phyloP scores from a whole-genome alignment of 1,284 basidiomycete genomes.

The Ceratobasidium sp. region DNA sequence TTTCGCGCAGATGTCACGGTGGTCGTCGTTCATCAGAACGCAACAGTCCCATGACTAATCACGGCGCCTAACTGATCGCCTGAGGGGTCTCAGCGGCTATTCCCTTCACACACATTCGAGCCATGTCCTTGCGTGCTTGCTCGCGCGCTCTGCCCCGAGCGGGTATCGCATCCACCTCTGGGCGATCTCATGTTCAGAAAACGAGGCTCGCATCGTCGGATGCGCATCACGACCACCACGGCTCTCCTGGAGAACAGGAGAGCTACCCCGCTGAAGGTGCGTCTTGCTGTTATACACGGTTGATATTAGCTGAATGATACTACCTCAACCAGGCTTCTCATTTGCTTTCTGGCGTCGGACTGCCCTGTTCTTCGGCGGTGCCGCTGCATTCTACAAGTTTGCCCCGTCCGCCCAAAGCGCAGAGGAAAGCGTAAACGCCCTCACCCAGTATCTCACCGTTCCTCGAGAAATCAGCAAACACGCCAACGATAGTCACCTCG shows the following conservation, averaged over 20 bases:
- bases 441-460: conserved; percentile 52
- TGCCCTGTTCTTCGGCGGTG: conserved; percentile 50
- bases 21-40: no score
- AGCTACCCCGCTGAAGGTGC: conserved; percentile 37
- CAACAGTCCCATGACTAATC: not conserved
- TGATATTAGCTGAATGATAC: not conserved
- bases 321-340: conserved; percentile 52
- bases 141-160: conserved; percentile 34
- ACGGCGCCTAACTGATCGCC: no score
- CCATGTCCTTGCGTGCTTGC: conserved; percentile 36
- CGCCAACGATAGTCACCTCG: conserved; percentile 56
- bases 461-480: conserved; percentile 46
- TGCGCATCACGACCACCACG: conserved; percentile 41
- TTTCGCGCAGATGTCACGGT: no score
- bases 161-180: conserved; percentile 15
- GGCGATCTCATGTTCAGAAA: conserved; percentile 3
- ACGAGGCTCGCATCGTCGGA: conserved; percentile 21
- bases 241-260: conserved; percentile 19
- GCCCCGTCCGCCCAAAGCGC: conserved; percentile 51
- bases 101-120: conserved; percentile 23
- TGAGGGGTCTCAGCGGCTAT: not conserved
- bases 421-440: conserved; percentile 38
- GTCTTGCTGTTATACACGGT: not conserved
- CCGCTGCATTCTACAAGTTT: conserved; percentile 51
- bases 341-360: conserved; percentile 53